Evolutionary conservation across 345 rosid genomes (phyloP), one percentile per base, ranked within the genome.

Genomic region (Eucalyptus sideroxylon): DNA sequence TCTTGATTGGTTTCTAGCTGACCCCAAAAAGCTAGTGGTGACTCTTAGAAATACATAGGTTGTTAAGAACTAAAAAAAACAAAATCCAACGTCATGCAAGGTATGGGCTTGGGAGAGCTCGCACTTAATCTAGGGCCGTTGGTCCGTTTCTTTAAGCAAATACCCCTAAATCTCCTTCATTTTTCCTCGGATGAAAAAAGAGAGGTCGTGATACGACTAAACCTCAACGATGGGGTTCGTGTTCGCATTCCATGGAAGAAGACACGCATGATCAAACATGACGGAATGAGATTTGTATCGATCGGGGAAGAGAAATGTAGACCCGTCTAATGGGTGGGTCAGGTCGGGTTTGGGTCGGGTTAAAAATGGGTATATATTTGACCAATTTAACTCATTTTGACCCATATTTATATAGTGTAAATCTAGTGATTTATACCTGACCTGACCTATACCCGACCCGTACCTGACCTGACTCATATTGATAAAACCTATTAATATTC

Each of bases 231-330:
- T 37, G 72, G 53, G 13, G 49, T 34, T 51, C 19, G 8, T 23
- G 44, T 37, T 50, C 1, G 55, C 21, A 0, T 50, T 27, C 72
- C 88, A 87, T 87, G 67, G 7, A 87, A 7, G 31, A 55, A 27
- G 62, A 37, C 81, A 31, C 12, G 1, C 81, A 31, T 4, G 40
- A 69, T 69, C 7, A 31, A 12, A n/a, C 2, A 0, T 17, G 77
- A 62, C 0, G 19, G 0, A 5, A 65, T 0, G 0, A 0, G 55
- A 50, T 31, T 6, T 6, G 23, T 3, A 67, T 67, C 12, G 19
- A 67, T 8, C 1, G 42, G 2, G 42, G 23, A 69, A 69, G 81
- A 50, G 55, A 50, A 50, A 50, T 50, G 55, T 50, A 50, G 53
- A 50, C 19, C 3, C 7, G 0, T 50, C 3, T 2, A 50, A 50